These are phyloP conservation scores for Sarcodon aspratus DNA, from an alignment of 768 basidiomycete species.

Conservation along the genomic window DNA sequence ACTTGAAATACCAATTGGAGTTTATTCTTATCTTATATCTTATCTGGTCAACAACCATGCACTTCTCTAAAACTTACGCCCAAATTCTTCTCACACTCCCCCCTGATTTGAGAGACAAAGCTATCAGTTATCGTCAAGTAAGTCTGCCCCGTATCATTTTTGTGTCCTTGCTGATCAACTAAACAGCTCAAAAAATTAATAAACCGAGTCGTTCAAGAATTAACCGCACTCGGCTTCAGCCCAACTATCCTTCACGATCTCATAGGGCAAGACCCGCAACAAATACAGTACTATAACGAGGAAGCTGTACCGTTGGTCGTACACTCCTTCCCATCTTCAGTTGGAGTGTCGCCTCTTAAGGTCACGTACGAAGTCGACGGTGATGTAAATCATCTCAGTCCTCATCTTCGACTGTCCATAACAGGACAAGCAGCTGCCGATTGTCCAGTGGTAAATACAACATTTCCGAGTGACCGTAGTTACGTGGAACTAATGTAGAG, in stretches of 20 bases:
- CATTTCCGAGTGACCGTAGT: background rate
- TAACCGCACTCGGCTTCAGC: slow-evolving; percentile 49
- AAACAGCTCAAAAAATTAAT: slow-evolving; percentile 83
- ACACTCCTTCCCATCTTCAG: slow-evolving; percentile 17
- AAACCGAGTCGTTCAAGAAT: slow-evolving; percentile 69
- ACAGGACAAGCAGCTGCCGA: slow-evolving; percentile 8
- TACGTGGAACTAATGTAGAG: no score
- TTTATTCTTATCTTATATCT: no score
- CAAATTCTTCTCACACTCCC: slow-evolving; percentile 58
- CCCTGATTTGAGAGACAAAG: slow-evolving; percentile 62
- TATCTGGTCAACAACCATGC: slow-evolving; percentile 30
- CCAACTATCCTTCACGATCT: slow-evolving; percentile 18
- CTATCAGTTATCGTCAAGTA: slow-evolving; percentile 80
- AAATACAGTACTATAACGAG: background rate
- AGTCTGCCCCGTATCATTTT: slow-evolving; percentile 1
- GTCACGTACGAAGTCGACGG: slow-evolving; percentile 49
- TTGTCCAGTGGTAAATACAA: background rate
- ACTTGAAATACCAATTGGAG: no score
- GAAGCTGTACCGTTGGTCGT: background rate
- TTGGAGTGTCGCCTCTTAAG: slow-evolving; percentile 10
- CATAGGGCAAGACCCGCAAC: slow-evolving; percentile 4
- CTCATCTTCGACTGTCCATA: slow-evolving; percentile 44
- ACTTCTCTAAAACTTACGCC: slow-evolving; percentile 62
- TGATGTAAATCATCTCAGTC: slow-evolving; percentile 37
- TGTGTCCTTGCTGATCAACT: background rate